phyloP scores from a whole-genome alignment of 331 rosid genomes.

The Telfairia occidentalis region DNA sequence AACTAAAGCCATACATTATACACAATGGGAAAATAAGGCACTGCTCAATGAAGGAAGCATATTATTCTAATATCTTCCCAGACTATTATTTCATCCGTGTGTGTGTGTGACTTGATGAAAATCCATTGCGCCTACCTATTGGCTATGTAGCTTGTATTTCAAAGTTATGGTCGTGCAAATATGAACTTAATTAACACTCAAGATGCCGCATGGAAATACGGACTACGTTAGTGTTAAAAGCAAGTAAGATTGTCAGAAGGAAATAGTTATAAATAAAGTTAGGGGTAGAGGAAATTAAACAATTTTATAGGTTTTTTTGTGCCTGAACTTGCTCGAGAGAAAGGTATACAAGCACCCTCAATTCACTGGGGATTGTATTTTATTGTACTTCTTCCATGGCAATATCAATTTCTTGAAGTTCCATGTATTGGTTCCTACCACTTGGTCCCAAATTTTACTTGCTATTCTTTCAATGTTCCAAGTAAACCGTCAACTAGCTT shows the following conservation, averaged over 20 bases:
- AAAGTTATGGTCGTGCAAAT: too few relatives aligned
- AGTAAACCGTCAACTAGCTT: background rate
- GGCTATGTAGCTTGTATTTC: too few relatives aligned
- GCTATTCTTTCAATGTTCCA: background rate
- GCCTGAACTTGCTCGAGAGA: background rate
- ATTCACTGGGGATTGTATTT: background rate
- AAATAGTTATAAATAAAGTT: background rate
- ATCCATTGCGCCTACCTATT: too few relatives aligned
- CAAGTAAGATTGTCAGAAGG: background rate
- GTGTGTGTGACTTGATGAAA: too few relatives aligned
- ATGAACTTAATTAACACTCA: background rate
- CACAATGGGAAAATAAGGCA: background rate
- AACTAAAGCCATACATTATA: background rate
- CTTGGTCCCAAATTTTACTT: background rate
- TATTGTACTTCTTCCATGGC: background rate
- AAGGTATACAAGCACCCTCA: background rate
- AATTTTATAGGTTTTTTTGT: background rate
- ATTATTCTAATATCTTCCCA: background rate
- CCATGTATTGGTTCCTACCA: background rate
- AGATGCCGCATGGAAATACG: background rate
- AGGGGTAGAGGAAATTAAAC: background rate
- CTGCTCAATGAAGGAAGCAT: background rate
- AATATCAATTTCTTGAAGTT: background rate
- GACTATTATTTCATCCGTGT: too few relatives aligned
- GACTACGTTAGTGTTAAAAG: background rate